Evolutionary conservation across 2,329 filamentous ascomycete species (phyloP).

Genomic region (Microcera coccophila): DNA sequence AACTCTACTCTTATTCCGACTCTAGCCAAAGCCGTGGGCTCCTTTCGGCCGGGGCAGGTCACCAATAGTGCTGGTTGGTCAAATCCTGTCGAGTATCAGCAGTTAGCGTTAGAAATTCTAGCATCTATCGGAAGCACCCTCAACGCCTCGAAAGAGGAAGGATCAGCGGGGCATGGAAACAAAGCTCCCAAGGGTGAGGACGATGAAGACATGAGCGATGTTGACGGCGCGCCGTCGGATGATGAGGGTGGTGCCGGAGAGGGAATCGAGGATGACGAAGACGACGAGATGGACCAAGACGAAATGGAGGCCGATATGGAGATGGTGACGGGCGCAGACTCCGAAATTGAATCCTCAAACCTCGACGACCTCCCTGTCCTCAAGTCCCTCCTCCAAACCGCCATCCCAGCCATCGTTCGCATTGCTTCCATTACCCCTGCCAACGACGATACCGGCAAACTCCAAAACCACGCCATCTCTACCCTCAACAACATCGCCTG

Average conservation of each 20-base stretch:
- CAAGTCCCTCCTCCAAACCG: conserved; percentile 36
- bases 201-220: conserved; percentile 37
- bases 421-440: conserved; percentile 40
- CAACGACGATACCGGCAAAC: conserved; percentile 39
- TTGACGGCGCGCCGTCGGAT: conserved; percentile 31
- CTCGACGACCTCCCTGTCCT: conserved; percentile 54
- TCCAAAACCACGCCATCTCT: conserved; percentile 54
- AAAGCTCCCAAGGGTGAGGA: conserved; percentile 33
- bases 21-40: conserved; percentile 31
- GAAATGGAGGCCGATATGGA: conserved; percentile 63
- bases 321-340: conserved; percentile 52
- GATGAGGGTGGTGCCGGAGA: conserved; percentile 36
- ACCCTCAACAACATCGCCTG: conserved; percentile 65
- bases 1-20: conserved; percentile 36
- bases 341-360: conserved; percentile 35
- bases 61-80: conserved; percentile 36
- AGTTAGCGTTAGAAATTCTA: conserved; percentile 58
- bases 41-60: conserved; percentile 25
- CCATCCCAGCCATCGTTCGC: conserved; percentile 44
- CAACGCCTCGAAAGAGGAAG: conserved; percentile 48
- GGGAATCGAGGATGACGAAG: conserved; percentile 34
- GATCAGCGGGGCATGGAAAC: too few species aligned
- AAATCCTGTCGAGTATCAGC: conserved; percentile 44
- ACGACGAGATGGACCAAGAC: conserved; percentile 53
- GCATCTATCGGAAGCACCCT: conserved; percentile 61